phyloP scores from a whole-genome alignment of 2,329 filamentous ascomycete species.

The Arachnomyces sp. region DNA sequence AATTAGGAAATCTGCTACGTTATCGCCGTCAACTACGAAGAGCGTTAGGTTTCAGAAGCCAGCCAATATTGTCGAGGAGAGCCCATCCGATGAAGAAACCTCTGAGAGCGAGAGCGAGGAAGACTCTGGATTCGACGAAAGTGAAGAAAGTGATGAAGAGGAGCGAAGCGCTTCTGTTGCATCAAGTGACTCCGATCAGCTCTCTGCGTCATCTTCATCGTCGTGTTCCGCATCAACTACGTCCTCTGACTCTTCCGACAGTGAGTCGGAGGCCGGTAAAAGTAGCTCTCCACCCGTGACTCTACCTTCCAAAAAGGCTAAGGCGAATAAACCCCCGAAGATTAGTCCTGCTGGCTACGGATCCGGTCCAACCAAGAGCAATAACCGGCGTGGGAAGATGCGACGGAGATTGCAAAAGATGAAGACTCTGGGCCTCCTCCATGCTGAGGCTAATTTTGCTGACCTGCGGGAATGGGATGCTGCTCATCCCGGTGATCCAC shows the following conservation, averaged over 20 bases:
- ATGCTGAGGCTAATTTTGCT: constrained; percentile 41
- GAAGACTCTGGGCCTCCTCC: constrained; percentile 46
- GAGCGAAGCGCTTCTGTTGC: constrained; percentile 14
- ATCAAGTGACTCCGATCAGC: constrained; percentile 11
- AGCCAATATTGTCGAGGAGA: constrained; percentile 8
- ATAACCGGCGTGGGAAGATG: constrained; percentile 48
- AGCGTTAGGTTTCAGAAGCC: constrained; percentile 26
- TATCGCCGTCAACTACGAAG: constrained; percentile 23
- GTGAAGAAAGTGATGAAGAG: constrained; percentile 13
- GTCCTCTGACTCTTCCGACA: constrained; percentile 15
- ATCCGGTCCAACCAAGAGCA: constrained; percentile 41
- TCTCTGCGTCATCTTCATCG: constrained; percentile 5
- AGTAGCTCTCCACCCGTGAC: constrained; percentile 12
- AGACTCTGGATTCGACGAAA: constrained; percentile 16
- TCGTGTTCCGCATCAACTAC: neutral
- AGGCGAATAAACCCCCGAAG: constrained; percentile 9
- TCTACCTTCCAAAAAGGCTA: constrained; percentile 19
- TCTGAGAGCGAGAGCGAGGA: constrained; percentile 12
- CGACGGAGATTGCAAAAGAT: constrained; percentile 43
- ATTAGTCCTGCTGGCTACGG: constrained; percentile 42
- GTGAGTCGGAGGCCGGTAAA: constrained; percentile 15
- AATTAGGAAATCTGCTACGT: constrained; percentile 14
- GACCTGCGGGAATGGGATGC: constrained; percentile 38
- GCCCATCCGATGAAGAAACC: constrained; percentile 4
- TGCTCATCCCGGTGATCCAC: constrained; percentile 17